phyloP scores from a whole-genome alignment of 805 yeast genomes.

The Candida taoyuanica region DNA sequence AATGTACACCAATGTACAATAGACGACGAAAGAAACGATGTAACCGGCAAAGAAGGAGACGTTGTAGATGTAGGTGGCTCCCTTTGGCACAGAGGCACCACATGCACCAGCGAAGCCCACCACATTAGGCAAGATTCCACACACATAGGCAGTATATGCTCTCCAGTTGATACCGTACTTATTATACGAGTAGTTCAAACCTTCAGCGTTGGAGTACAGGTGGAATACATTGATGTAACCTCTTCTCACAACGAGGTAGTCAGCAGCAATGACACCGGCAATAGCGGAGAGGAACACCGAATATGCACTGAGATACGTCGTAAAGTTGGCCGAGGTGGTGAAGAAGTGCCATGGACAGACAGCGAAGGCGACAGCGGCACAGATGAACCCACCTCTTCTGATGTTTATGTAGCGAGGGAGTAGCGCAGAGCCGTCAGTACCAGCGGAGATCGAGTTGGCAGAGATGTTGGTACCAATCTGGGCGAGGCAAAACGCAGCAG shows the following conservation, averaged over 20 bases:
- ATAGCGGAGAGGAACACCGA: conserved; percentile 79
- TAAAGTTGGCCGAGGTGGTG: conserved; percentile 64
- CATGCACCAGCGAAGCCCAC: conserved; percentile 86
- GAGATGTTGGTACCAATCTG: conserved; percentile 77
- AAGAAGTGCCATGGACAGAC: conserved; percentile 84
- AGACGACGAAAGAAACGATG: conserved; percentile 49
- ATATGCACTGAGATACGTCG: conserved; percentile 77
- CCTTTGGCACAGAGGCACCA: conserved; percentile 70
- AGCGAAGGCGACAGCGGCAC: conserved; percentile 65
- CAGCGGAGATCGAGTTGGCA: conserved; percentile 66
- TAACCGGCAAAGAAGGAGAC: conserved; percentile 78
- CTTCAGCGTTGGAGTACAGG: conserved; percentile 45
- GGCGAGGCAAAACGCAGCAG: conserved; percentile 66
- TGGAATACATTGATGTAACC: conserved; percentile 64
- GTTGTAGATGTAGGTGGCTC: conserved; percentile 70
- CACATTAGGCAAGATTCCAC: conserved; percentile 79
- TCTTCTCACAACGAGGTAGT: conserved; percentile 68
- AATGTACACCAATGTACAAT: conserved; percentile 46
- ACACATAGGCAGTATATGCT: conserved; percentile 73
- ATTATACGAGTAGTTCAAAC: conserved; percentile 54
- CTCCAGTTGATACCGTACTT: conserved; percentile 74
- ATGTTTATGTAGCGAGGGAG: conserved; percentile 63
- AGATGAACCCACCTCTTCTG: conserved; percentile 75
- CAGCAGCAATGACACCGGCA: conserved; percentile 70
- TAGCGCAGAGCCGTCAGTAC: conserved; percentile 66